These are phyloP conservation scores for Sporothrix schenckii DNA, from an alignment of 2,329 filamentous ascomycete genomes.

Conservation along the genomic window DNA sequence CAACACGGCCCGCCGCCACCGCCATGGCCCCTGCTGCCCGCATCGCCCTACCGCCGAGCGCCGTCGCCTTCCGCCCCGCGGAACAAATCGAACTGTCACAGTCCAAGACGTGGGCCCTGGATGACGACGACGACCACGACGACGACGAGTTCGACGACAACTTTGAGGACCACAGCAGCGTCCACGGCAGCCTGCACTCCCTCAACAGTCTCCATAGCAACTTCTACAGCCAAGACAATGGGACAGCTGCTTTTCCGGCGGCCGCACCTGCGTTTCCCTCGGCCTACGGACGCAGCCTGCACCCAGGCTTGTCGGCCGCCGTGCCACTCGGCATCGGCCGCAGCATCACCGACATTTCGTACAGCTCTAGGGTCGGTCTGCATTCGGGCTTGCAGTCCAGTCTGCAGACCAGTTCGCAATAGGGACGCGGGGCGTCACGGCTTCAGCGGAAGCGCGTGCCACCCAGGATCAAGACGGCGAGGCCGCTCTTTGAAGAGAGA, in stretches of 20 bases:
- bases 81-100: slow-evolving; percentile 38
- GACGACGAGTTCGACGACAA: background rate
- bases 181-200: slow-evolving; percentile 2
- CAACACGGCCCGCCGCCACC: background rate
- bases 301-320: slow-evolving; percentile 11
- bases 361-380: background rate
- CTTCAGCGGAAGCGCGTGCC: slow-evolving; percentile 32
- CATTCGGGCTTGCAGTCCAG: no score
- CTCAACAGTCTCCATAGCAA: background rate
- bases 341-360: background rate
- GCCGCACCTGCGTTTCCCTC: slow-evolving; percentile 3
- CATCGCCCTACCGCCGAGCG: background rate
- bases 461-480: slow-evolving; percentile 30
- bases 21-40: background rate
- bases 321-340: background rate
- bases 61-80: slow-evolving; percentile 22
- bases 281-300: slow-evolving; percentile 14
- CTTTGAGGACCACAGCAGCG: background rate
- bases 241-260: background rate
- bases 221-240: background rate
- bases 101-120: slow-evolving; percentile 16
- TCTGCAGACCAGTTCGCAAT: slow-evolving; percentile 22
- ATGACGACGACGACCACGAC: slow-evolving; percentile 24
- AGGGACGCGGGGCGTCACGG: slow-evolving; percentile 37
- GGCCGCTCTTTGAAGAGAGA: background rate